phyloP scores from a whole-genome alignment of 495 filamentous ascomycete species.

The Penicillium ochrochloron region DNA sequence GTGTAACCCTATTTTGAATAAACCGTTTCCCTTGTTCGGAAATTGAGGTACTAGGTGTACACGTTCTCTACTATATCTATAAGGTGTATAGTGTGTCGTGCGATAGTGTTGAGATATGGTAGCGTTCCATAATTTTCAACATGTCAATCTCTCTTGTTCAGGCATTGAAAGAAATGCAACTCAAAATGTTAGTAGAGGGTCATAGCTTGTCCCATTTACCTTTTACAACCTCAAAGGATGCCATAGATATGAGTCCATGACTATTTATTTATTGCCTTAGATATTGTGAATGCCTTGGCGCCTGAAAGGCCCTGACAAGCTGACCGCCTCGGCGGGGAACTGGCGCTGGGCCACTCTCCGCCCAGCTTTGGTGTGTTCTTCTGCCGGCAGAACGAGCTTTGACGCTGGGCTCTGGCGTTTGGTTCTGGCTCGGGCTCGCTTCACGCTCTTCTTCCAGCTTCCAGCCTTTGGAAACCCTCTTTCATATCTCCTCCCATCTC shows the following conservation, averaged over 20 bases:
- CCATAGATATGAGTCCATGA: neutral
- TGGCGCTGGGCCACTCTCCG: constrained; percentile 37
- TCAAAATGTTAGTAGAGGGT: too few relatives aligned
- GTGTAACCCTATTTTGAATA: too few relatives aligned
- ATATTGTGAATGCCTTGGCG: constrained; percentile 21
- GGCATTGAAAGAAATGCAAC: too few relatives aligned
- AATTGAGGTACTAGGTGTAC: too few relatives aligned
- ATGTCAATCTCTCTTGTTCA: too few relatives aligned
- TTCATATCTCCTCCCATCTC: constrained; percentile 22
- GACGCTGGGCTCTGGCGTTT: neutral
- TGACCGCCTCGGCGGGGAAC: constrained; percentile 37
- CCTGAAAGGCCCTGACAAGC: constrained; percentile 5
- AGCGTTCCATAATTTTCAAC: too few relatives aligned
- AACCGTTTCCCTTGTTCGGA: too few relatives aligned
- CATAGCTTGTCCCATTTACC: too few relatives aligned
- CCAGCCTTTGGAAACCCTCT: constrained; percentile 22
- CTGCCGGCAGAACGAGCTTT: constrained; percentile 28
- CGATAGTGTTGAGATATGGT: too few relatives aligned
- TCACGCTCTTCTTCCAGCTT: constrained; percentile 35
- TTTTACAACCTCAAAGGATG: too few relatives aligned
- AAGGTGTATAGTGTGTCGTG: too few relatives aligned
- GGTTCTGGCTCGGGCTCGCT: constrained; percentile 28
- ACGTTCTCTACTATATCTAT: too few relatives aligned
- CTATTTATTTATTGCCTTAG: neutral
- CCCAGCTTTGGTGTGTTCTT: constrained; percentile 15